Evolutionary conservation across 2,329 filamentous ascomycete genomes (phyloP).

Genomic region (Sporothrix schenckii): DNA sequence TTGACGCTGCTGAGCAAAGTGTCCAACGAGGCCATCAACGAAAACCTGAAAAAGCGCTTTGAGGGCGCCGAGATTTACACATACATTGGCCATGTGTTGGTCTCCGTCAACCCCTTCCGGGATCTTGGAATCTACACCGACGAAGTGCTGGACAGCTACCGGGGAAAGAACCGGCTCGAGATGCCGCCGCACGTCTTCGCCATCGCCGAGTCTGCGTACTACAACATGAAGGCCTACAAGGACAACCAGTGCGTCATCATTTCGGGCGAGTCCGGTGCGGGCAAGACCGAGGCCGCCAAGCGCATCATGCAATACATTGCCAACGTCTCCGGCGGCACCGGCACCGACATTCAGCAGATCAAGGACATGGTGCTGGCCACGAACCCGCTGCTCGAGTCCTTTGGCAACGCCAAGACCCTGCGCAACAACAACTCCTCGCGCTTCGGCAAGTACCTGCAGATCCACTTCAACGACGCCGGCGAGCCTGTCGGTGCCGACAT

Average conservation of each 20-base stretch:
- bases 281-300: constrained; percentile 98
- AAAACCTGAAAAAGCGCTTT: constrained; percentile 97
- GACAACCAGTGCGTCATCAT: constrained; percentile 99
- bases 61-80: constrained; percentile 98
- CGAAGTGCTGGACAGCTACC: constrained; percentile 87
- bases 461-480: constrained; percentile 89
- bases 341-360: constrained; percentile 89
- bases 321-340: constrained; percentile 77
- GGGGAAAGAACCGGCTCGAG: constrained; percentile 95
- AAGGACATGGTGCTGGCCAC: constrained; percentile 99
- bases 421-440: constrained; percentile 98
- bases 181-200: constrained; percentile 95
- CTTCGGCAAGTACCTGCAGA: constrained; percentile 97
- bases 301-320: constrained; percentile 99
- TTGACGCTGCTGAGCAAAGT: constrained; percentile 97
- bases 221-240: constrained; percentile 99
- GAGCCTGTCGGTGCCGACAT: constrained; percentile 96
- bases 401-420: constrained; percentile 96
- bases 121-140: constrained; percentile 99
- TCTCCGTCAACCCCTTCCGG: constrained; percentile 97
- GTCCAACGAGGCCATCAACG: constrained; percentile 98
- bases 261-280: constrained; percentile 95
- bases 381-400: constrained; percentile 94
- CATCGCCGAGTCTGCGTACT: constrained; percentile 93
- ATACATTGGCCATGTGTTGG: constrained; percentile 98